Evolutionary conservation across 331 rosid species (phyloP), one percentile per base, ranked within the genome.

Genomic region (Acacia pycnantha): DNA sequence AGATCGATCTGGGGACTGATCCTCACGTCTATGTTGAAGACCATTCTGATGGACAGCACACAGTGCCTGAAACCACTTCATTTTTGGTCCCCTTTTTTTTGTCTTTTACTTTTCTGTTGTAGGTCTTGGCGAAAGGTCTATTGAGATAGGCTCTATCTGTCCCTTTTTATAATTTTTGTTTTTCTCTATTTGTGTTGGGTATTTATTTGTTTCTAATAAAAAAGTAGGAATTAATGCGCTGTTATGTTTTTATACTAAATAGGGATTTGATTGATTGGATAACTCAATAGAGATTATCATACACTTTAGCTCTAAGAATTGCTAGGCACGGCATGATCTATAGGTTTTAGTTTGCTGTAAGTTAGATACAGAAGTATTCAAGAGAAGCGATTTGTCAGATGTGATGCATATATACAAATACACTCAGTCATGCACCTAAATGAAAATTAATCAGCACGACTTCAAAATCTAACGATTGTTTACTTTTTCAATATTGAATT

Each of bases 401-500:
- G 26, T 44, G 41, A 26, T 44, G 19, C 40, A 71, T 46, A 2
- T 44, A 71, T 44, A 44, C 40, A 71, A 46, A 33, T 46, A 14
- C 10, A 46, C 8, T 12, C n/a, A 43, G 58, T 71, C 33, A 47
- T 13, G 58, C 50, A 71, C 13, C n/a, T 26, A 5, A 44, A 47
- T 15, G 41, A 27, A 72, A 72, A 46, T 31, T 27, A 47, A 47
- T 54, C 19, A 35, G 41, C 3, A 1, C 14, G 76, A 50, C 56
- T 50, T 12, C 15, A 69, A 74, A 64, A 46, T 82, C 65, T 76
- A 76, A 48, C 54, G 70, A 51, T 79, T 78, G 64, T 65, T 85
- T 86, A 71, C 78, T 22, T 66, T 56, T 81, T 85, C 79, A 46
- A 80, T 33, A 41, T 81, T 61, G 53, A 72, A 31, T 80, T 78